Percentiles rank a stretch among this genome's conserved stretches.
phyloP scores from a whole-genome alignment of 1,284 basidiomycete genomes.

The Boletus subluridellus region DNA sequence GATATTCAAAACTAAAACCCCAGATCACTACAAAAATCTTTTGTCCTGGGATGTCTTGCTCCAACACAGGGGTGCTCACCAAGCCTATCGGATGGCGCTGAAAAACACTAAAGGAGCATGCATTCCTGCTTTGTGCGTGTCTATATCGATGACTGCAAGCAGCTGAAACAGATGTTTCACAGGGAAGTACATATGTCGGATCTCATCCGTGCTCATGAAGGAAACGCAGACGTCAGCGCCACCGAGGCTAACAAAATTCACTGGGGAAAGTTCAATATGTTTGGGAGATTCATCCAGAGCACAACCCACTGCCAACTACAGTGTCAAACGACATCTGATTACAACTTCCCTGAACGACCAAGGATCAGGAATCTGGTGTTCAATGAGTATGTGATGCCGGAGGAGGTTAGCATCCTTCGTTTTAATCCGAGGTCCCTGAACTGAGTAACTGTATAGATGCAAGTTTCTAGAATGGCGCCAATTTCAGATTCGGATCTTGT shows the following conservation, averaged over 20 bases:
- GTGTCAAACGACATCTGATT: constrained; percentile 57
- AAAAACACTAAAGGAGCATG: constrained; percentile 77
- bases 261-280: constrained; percentile 85
- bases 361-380: constrained; percentile 53
- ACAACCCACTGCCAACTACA: constrained; percentile 71
- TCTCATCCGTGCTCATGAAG: constrained; percentile 72
- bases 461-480: constrained; percentile 54
- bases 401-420: constrained; percentile 46
- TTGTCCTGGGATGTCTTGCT: constrained; percentile 75
- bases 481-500: constrained; percentile 41
- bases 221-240: constrained; percentile 62
- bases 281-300: constrained; percentile 70
- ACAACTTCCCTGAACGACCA: constrained; percentile 51
- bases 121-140: constrained; percentile 69
- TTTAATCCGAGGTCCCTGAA: constrained; percentile 1
- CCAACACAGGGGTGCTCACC: constrained; percentile 67
- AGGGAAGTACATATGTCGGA: constrained; percentile 85
- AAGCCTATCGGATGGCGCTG: constrained; percentile 75
- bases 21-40: constrained; percentile 64
- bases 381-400: constrained; percentile 55
- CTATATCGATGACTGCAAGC: constrained; percentile 25
- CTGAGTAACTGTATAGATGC: constrained; percentile 43
- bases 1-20: constrained; percentile 56
- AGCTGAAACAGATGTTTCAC: constrained; percentile 16
- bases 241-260: constrained; percentile 65